A percentile compares a stretch with the other conserved stretches of the same genome.
These are phyloP conservation scores for Pichia sp. DNA, from an alignment of 1,139 yeast genomes.

Conservation along the genomic window DNA sequence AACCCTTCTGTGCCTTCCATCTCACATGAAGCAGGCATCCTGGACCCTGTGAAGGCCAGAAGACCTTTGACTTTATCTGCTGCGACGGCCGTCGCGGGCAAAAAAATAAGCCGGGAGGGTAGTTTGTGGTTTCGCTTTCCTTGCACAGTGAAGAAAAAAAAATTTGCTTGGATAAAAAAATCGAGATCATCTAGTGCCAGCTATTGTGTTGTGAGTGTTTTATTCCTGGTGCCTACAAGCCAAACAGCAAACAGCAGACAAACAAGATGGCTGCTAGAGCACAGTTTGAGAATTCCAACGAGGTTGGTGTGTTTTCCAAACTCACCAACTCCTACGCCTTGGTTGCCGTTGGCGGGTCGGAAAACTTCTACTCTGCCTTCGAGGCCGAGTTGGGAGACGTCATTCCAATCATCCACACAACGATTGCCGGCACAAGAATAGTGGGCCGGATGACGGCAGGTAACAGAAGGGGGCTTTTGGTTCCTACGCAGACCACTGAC, in stretches of 20 bases:
- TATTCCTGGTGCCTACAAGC: no score
- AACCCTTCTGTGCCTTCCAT: background rate
- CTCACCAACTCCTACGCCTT: slow-evolving; percentile 94
- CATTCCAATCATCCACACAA: slow-evolving; percentile 92
- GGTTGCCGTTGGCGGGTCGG: slow-evolving; percentile 97
- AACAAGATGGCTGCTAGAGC: slow-evolving; percentile 23
- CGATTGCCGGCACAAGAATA: slow-evolving; percentile 97
- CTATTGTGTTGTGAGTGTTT: no score
- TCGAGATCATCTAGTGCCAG: no score
- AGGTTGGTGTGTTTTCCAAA: slow-evolving; percentile 96
- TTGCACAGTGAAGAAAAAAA: background rate
- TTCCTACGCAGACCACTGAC: slow-evolving; percentile 98
- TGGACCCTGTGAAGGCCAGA: background rate
- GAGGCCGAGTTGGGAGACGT: slow-evolving; percentile 97
- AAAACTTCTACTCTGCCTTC: slow-evolving; percentile 94
- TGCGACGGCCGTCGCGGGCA: slow-evolving; percentile 1
- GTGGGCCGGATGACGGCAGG: slow-evolving; percentile 99
- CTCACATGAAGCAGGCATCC: background rate
- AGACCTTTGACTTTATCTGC: background rate
- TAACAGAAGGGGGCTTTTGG: slow-evolving; percentile 93
- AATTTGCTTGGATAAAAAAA: background rate
- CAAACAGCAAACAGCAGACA: background rate
- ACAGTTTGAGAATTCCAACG: slow-evolving; percentile 93
- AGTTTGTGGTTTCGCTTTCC: background rate
- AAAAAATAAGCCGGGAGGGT: background rate